Evolutionary conservation across 2,329 filamentous ascomycete species (phyloP).

Genomic region (Neodidymelliopsis sp.): DNA sequence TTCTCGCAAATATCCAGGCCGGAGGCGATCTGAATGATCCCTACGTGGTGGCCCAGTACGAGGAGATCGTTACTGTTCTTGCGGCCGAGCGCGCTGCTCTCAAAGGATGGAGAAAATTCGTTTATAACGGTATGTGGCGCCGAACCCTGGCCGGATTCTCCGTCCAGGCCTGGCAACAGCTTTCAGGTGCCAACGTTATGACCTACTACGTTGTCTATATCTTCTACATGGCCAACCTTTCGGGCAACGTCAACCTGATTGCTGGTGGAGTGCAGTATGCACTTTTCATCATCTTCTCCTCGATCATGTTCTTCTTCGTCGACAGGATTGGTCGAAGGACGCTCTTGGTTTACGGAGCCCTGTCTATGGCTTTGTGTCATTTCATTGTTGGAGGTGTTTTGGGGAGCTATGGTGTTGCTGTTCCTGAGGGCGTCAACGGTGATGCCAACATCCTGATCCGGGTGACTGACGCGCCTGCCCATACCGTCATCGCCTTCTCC

Average conservation of each 20-base stretch:
- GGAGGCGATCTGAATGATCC: constrained; percentile 55
- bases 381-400: constrained; percentile 56
- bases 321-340: constrained; percentile 52
- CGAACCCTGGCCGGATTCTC: constrained; percentile 63
- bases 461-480: constrained; percentile 61
- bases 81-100: constrained; percentile 51
- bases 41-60: constrained; percentile 58
- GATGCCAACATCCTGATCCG: constrained; percentile 62
- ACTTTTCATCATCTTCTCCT: constrained; percentile 53
- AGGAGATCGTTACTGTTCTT: constrained; percentile 55
- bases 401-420: constrained; percentile 49
- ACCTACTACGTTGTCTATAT: constrained; percentile 65
- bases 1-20: constrained; percentile 57
- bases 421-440: constrained; percentile 55
- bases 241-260: constrained; percentile 58
- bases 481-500: constrained; percentile 70
- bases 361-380: constrained; percentile 55
- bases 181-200: constrained; percentile 51
- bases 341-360: constrained; percentile 53
- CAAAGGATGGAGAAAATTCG: constrained; percentile 54
- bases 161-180: constrained; percentile 65
- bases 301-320: constrained; percentile 52
- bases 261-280: constrained; percentile 52
- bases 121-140: constrained; percentile 66
- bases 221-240: constrained; percentile 66